Conservation (phyloP, 2,329 filamentous ascomycete species). For the Colletotrichum higginsianum region DNA sequence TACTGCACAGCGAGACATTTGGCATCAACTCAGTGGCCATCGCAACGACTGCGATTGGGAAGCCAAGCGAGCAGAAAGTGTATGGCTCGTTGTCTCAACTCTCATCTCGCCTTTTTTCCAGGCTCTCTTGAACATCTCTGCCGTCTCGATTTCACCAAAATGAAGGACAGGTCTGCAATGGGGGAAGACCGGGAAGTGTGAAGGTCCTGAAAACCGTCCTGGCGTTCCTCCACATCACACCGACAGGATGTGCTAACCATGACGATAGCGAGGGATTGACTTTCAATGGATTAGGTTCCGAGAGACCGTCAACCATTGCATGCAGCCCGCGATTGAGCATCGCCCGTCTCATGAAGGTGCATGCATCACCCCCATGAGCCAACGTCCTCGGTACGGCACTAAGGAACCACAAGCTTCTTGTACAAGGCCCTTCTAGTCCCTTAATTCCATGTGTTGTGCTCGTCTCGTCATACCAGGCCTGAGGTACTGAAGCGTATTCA, state of each 20-base stretch:
- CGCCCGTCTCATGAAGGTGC: not conserved
- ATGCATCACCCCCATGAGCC: not conserved
- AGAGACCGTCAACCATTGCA: not conserved
- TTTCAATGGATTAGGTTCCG: not conserved
- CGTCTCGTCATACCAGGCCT: not conserved
- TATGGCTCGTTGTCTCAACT: no score
- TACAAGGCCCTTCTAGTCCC: not conserved
- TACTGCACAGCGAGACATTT: slow-evolving; percentile 9
- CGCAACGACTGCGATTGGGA: not conserved
- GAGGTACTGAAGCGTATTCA: slow-evolving; percentile 23
- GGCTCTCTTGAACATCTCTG: no score
- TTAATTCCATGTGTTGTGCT: not conserved
- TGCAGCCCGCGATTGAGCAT: not conserved
- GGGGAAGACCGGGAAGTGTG: no score
- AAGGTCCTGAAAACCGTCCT: not conserved
- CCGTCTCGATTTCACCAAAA: no score
- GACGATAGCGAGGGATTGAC: not conserved
- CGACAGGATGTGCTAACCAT: not conserved
- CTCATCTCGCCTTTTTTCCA: no score
- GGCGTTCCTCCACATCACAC: not conserved
- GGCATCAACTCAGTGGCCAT: slow-evolving; percentile 2
- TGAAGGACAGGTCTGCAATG: no score
- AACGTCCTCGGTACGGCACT: not conserved
- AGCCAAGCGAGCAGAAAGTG: not conserved
- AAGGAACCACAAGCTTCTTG: not conserved